Conservation (phyloP, 768 basidiomycete genomes). For the Suillus paluster region DNA sequence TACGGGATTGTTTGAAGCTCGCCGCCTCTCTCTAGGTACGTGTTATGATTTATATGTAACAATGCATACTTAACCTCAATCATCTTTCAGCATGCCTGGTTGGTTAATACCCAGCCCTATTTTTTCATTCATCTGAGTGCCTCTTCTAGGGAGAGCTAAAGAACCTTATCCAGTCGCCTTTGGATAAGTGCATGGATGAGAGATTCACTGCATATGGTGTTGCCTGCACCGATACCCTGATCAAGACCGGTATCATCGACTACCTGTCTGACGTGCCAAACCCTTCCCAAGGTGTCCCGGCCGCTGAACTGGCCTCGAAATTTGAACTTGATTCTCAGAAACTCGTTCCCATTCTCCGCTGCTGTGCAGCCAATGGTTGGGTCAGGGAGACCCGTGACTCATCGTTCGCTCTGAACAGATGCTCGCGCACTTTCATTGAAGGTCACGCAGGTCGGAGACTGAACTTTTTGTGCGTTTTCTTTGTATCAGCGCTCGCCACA, state of each 20-base stretch:
- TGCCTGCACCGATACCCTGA: slow-evolving; percentile 19
- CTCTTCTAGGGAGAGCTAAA: slow-evolving; percentile 9
- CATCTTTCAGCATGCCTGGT: too few relatives aligned
- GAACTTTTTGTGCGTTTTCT: slow-evolving; percentile 13
- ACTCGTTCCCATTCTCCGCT: too few relatives aligned
- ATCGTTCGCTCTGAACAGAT: slow-evolving; percentile 22
- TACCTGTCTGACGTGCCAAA: too few relatives aligned
- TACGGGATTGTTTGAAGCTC: too few relatives aligned
- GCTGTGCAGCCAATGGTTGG: slow-evolving; percentile 22
- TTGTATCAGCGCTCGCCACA: neutral
- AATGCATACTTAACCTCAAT: too few relatives aligned
- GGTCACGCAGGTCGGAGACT: slow-evolving; percentile 22
- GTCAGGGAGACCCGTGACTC: slow-evolving; percentile 21
- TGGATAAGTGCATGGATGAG: slow-evolving; percentile 4
- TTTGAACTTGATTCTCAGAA: too few relatives aligned
- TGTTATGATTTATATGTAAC: too few relatives aligned
- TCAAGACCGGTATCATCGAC: too few relatives aligned
- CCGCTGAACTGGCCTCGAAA: too few relatives aligned
- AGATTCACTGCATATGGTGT: slow-evolving; percentile 20
- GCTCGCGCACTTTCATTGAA: slow-evolving; percentile 15
- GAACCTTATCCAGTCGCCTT: slow-evolving; percentile 7
- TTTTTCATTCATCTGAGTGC: neutral
- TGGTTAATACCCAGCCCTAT: neutral
- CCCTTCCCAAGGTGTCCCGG: too few relatives aligned
- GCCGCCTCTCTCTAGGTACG: too few relatives aligned